Evolutionary conservation across 495 filamentous ascomycete species (phyloP), one percentile per base, ranked within the genome.

Genomic region (Penicillium pulvis): DNA sequence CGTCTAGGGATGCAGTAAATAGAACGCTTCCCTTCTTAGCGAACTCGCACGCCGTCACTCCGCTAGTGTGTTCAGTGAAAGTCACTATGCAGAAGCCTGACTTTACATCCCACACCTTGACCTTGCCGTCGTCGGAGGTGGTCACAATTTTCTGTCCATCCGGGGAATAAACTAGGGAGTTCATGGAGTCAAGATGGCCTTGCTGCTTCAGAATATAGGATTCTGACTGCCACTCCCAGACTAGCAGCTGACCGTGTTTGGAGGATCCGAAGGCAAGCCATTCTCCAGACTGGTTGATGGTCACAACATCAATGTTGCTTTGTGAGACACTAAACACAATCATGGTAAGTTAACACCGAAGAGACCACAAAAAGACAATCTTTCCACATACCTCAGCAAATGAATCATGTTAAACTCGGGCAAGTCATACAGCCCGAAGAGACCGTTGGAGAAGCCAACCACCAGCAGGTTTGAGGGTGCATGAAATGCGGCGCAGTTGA

Each of bases 171-270:
- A 87, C 87, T 6, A 98, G 78, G 8, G 93, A 79, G 72, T 97
- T 98, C 86, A 97, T 91, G n/a, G 91, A 87, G 67, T 98, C 95
- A 49, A 95, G 90, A 73, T 98, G 94, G 1, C 93, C 93, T 73
- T 98, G 94, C 66, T 98, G 94, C 72, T 98, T 98, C 35, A 98
- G 74, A 55, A 98, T 93, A 73, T 98, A 98, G n/a, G 95, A 97
- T 71, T 98, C 94, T 2, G 95, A 98, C 66, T 98, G 95, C 95
- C 95, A 98, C 72, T 98, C 94, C 94, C 94, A 98, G 24, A 98
- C 95, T 36, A 98, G 80, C 14, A 98, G 77, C 61, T 98, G 94
- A 12, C 94, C 94, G 26, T 95, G 83, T 55, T 93, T 93, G 16
- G 95, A 96, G 5, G 94, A 93, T n/a, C 93, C 94, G 72, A 98